Evolutionary conservation across 805 yeast genomes (phyloP), one percentile per base, ranked within the genome.

Genomic region (Candida takata): DNA sequence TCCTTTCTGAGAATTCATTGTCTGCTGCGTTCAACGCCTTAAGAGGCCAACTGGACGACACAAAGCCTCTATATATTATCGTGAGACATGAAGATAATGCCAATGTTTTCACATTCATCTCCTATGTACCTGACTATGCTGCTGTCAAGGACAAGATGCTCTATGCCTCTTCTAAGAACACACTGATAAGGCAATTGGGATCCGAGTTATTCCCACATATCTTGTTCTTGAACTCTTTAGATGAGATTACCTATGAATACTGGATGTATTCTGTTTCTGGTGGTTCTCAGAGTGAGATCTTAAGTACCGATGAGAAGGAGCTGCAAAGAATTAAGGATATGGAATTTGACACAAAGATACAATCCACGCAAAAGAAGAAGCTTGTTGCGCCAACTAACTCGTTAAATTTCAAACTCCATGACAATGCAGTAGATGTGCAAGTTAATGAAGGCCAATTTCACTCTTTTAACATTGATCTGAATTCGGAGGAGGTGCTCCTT

Each of bases 111-210:
- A 69, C 74, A 4, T 87, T 90, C 49, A 71, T 87, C 31, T 77
- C 92, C 15, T 88, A 70, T 61, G 88, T 90, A 35, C 97, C 98
- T 1, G 97, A 90, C 55, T 58, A 59, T 34, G 84, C 96, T 8
- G 77, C 79, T 3, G 88, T 90, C 26, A 72, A 87, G 39, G 69
- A 72, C 38, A 92, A 90, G 57, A 92, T 92, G 97, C 67, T 92
- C 33, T 92, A 88, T 57, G 97, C 97, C 5, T 84, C 96, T 3
- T 79, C 94, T 9, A 85, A 85, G 42, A 81, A 76, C 55, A 76
- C 92, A 2, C 59, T 92, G 25, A 61, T 84, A 37, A 75, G 83
- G 47, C 79, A 81, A 43, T 65, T 90, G 27, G 96, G 96, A 8
- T 70, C 65, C 1, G 63, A 62, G 33, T 46, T 55, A 24, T 60